Conservation (phyloP, 2,329 filamentous ascomycete species). For the Colletotrichum scovillei region DNA sequence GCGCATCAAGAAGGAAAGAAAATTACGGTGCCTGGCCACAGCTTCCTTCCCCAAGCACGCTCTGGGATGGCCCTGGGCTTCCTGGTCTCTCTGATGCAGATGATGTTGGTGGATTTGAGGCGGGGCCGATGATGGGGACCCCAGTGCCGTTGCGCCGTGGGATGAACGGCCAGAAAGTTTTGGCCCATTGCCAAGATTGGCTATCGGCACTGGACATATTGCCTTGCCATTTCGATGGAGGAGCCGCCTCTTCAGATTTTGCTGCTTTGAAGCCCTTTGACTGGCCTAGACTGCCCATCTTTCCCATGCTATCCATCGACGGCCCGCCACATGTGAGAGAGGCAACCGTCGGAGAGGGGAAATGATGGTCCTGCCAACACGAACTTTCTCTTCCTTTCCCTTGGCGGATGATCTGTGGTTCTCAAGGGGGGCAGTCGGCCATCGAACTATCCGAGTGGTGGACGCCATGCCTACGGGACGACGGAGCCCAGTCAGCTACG, state of each 20-base stretch:
- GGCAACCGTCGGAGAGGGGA: constrained; percentile 2
- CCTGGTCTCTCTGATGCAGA: constrained; percentile 7
- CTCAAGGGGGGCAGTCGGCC: constrained; percentile 11
- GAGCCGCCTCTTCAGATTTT: constrained; percentile 20
- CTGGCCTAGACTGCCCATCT: constrained; percentile 8
- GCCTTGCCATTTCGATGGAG: constrained; percentile 19
- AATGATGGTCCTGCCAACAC: constrained; percentile 27
- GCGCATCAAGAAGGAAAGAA: constrained; percentile 1
- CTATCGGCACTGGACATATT: constrained; percentile 33
- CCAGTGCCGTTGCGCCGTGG: constrained; percentile 12
- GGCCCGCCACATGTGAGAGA: constrained; percentile 23
- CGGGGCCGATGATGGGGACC: constrained; percentile 25
- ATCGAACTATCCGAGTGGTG: constrained; percentile 19
- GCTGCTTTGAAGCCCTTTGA: constrained; percentile 28
- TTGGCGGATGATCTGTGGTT: neutral
- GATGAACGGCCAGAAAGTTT: constrained; percentile 25
- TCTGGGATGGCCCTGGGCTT: neutral
- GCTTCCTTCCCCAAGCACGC: constrained; percentile 24
- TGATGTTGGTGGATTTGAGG: constrained; percentile 10
- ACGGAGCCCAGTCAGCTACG: neutral
- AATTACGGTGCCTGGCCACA: constrained; percentile 31
- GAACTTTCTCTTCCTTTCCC: constrained; percentile 3
- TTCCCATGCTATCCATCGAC: neutral
- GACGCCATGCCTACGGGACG: neutral
- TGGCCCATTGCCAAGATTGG: constrained; percentile 31